These are phyloP conservation scores for Neurospora terricola DNA, from an alignment of 495 filamentous ascomycete genomes.

Conservation along the genomic window DNA sequence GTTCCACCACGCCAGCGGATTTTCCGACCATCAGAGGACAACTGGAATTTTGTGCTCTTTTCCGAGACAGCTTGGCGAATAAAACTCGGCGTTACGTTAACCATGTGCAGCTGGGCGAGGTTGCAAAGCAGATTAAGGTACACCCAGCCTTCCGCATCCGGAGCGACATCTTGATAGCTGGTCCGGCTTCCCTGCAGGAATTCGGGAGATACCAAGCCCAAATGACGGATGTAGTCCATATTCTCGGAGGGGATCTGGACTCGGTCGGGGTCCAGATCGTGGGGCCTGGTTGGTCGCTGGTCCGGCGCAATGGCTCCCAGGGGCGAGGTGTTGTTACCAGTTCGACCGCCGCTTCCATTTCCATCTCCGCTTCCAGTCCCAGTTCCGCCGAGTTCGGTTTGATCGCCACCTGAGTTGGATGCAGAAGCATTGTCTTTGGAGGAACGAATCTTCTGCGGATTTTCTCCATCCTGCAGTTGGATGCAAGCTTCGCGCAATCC, in stretches of 20 bases:
- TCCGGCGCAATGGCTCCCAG: slow-evolving; percentile 35
- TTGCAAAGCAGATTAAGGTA: slow-evolving; percentile 74
- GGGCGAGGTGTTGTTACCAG: slow-evolving; percentile 30
- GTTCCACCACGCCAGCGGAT: slow-evolving; percentile 63
- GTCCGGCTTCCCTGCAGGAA: slow-evolving; percentile 8
- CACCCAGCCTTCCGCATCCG: slow-evolving; percentile 57
- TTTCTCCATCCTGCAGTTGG: slow-evolving; percentile 24
- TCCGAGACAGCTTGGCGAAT: slow-evolving; percentile 56
- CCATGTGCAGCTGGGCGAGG: slow-evolving; percentile 69
- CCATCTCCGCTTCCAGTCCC: slow-evolving; percentile 22
- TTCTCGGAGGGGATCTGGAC: slow-evolving; percentile 60
- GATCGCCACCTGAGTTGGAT: slow-evolving; percentile 29
- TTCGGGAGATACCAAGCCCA: slow-evolving; percentile 49
- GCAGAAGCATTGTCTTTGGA: slow-evolving; percentile 28
- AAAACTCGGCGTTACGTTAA: slow-evolving; percentile 65
- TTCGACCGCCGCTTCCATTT: slow-evolving; percentile 14
- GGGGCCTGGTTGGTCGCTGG: slow-evolving; percentile 61
- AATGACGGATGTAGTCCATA: slow-evolving; percentile 62
- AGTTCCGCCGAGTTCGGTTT: slow-evolving; percentile 27
- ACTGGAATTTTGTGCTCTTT: slow-evolving; percentile 57
- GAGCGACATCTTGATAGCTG: slow-evolving; percentile 32
- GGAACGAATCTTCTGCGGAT: slow-evolving; percentile 1
- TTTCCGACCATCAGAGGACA: slow-evolving; percentile 63
- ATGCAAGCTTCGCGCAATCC: slow-evolving; percentile 31
- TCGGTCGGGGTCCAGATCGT: slow-evolving; percentile 61